Base-by-base conservation (phyloP, 2,329 filamentous ascomycete species). In the Allantophomopsis cytisporea region DNA sequence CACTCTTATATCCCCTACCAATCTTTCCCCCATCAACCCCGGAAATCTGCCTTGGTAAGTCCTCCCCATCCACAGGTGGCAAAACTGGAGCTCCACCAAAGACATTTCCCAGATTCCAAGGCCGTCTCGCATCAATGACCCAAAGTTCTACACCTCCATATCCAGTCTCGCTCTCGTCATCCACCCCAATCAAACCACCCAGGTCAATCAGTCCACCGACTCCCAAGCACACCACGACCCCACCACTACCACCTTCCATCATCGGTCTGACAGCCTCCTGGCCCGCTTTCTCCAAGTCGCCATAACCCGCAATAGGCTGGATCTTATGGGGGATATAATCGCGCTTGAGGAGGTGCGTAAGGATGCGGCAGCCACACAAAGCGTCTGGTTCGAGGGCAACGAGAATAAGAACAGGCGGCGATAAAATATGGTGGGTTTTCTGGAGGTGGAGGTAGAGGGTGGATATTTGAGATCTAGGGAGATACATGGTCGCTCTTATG, bases 281-380 rank as follows among this genome's bases (percentile, higher is more conserved):
- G 35, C 88, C 88, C 16, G 81, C 81, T 50, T 76, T 79, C 54
- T 84, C 73, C 36, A 98, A 74, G 58, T 96, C 91, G 47, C 76
- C 80, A 75, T 95, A 96, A 40, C 91, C 91, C 15, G 85, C 77
- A 40, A 98, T 81, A 1, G 91, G 91, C 54, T 95, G 85, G 54
- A 96, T 94, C 62, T 95, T 96, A 65, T 96, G 89, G 12, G 83
- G 84, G 50, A 98, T 94, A 57, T 94, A 96, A 66, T 98, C 91
- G 68, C 89, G 83, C 63, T 94, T 95, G 44, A 98, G 70, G n/a
- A 98, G 71, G 38, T 82, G 74, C 2, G 89, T 94, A 36, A 98
- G 76, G 44, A 98, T 95, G 45, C 88, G 86, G 58, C 87, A 94
- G 45, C 88, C 91, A 61, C 89, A 96, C 45, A 98, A 76, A 46